Percentiles rank a stretch among this genome's conserved stretches.
Conservation (phyloP, 2,329 filamentous ascomycete species). For the Aspergillus thermomutatus region DNA sequence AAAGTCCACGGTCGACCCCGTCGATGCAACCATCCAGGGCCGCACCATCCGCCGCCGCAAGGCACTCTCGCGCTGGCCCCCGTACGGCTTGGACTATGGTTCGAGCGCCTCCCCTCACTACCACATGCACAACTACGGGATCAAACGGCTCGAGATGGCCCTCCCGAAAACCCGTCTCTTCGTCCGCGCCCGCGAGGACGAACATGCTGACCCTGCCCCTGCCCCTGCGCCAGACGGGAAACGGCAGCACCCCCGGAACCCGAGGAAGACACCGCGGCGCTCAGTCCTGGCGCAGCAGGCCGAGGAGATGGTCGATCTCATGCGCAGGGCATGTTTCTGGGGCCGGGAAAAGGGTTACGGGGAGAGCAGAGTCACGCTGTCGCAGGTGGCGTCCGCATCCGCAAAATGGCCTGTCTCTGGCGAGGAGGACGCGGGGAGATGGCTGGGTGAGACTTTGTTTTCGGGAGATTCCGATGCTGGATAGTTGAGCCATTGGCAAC, state of each 20-base stretch:
- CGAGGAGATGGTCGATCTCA: constrained; percentile 39
- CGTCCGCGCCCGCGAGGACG: constrained; percentile 1
- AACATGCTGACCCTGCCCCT: neutral
- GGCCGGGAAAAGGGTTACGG: constrained; percentile 39
- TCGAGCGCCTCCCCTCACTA: constrained; percentile 16
- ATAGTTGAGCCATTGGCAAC: neutral
- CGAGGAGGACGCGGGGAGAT: neutral
- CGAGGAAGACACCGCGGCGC: neutral
- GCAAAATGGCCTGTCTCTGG: neutral
- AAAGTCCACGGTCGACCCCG: neutral
- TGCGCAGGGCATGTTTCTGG: constrained; percentile 44
- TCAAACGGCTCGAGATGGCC: constrained; percentile 25
- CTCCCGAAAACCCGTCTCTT: constrained; percentile 34
- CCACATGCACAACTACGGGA: constrained; percentile 9
- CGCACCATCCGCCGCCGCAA: constrained; percentile 30
- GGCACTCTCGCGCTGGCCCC: constrained; percentile 38
- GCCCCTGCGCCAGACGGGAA: neutral
- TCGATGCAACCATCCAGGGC: constrained; percentile 3
- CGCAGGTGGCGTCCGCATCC: neutral
- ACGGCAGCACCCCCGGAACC: neutral
- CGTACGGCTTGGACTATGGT: constrained; percentile 36
- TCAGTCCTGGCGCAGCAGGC: constrained; percentile 36
- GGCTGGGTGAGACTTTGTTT: neutral
- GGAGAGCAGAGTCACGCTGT: constrained; percentile 33
- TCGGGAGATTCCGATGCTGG: neutral